Conservation (phyloP, 1,284 basidiomycete genomes). For the Meripilus lineatus region DNA sequence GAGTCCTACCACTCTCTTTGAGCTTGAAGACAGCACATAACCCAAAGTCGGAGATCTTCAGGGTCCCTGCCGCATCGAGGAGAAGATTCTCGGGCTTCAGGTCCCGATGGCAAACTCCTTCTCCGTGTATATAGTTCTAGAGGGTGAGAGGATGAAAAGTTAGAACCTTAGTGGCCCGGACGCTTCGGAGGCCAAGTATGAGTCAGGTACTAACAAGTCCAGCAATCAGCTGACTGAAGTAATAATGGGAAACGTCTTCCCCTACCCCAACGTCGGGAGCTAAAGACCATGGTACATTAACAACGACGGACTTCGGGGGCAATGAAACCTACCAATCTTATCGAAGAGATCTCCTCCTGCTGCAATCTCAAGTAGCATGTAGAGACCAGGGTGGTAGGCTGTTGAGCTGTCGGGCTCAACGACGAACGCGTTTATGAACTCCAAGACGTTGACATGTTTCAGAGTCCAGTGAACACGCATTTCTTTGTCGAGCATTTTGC, state of each 20-base stretch:
- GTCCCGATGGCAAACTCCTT: constrained; percentile 94
- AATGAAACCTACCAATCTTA: constrained; percentile 75
- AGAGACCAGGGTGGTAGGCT: constrained; percentile 73
- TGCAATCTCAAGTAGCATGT: constrained; percentile 91
- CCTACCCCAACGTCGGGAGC: constrained; percentile 86
- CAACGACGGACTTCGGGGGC: not conserved
- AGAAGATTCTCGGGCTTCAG: constrained; percentile 96
- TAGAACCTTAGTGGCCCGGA: not conserved
- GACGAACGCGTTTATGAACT: constrained; percentile 76
- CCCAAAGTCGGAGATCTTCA: constrained; percentile 97
- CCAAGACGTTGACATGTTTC: constrained; percentile 81
- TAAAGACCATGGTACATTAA: constrained; percentile 22
- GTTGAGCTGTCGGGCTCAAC: constrained; percentile 64
- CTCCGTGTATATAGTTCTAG: constrained; percentile 79
- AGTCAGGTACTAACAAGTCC: constrained; percentile 58
- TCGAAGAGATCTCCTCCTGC: constrained; percentile 96
- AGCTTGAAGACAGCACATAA: constrained; percentile 89
- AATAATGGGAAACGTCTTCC: constrained; percentile 87
- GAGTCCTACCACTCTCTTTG: constrained; percentile 76
- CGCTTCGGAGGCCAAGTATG: not conserved
- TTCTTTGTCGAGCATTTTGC: constrained; percentile 88
- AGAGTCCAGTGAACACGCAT: constrained; percentile 86
- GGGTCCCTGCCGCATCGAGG: constrained; percentile 70
- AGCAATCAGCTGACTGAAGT: constrained; percentile 84
- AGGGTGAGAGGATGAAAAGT: constrained; percentile 11